These are phyloP conservation scores for Rhodotorula diobovata DNA, from an alignment of 768 basidiomycete species.

Conservation along the genomic window DNA sequence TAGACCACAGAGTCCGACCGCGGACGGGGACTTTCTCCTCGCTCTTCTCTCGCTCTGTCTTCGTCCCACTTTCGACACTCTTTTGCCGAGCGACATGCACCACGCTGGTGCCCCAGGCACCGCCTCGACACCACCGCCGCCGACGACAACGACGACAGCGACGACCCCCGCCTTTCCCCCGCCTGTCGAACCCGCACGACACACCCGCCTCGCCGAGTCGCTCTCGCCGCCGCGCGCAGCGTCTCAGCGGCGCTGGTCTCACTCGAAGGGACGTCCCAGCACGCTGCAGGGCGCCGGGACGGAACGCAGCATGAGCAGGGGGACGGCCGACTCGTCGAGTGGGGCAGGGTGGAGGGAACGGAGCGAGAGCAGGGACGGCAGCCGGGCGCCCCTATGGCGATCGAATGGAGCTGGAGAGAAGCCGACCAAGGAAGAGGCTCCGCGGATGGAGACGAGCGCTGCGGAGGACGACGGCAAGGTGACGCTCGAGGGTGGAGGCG, in stretches of 20 bases:
- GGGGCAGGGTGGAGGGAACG: background rate
- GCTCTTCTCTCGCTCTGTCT: too few species aligned
- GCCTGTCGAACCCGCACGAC: background rate
- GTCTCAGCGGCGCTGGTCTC: background rate
- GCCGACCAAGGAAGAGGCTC: background rate
- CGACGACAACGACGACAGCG: too few species aligned
- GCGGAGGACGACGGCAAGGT: background rate
- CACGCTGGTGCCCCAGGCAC: too few species aligned
- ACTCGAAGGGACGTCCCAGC: background rate
- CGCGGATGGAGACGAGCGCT: too few species aligned
- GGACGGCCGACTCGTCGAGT: background rate
- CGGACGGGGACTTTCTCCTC: too few species aligned
- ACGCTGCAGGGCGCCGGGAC: background rate
- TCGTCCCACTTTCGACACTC: too few species aligned
- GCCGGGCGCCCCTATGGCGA: conserved; percentile 20
- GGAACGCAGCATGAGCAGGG: background rate
- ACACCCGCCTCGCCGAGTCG: conserved; percentile 7
- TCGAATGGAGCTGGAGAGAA: too few species aligned
- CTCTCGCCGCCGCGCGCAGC: background rate
- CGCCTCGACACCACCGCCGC: background rate
- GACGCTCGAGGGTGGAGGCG: too few species aligned
- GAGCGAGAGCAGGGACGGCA: conserved; percentile 7
- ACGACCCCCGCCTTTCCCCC: too few species aligned
- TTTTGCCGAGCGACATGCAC: too few species aligned
- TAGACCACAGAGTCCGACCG: too few species aligned